A percentile compares a stretch with the other conserved stretches of the same genome.
Evolutionary conservation across 495 filamentous ascomycete genomes (phyloP).

Genomic region (Aspergillus taichungensis): DNA sequence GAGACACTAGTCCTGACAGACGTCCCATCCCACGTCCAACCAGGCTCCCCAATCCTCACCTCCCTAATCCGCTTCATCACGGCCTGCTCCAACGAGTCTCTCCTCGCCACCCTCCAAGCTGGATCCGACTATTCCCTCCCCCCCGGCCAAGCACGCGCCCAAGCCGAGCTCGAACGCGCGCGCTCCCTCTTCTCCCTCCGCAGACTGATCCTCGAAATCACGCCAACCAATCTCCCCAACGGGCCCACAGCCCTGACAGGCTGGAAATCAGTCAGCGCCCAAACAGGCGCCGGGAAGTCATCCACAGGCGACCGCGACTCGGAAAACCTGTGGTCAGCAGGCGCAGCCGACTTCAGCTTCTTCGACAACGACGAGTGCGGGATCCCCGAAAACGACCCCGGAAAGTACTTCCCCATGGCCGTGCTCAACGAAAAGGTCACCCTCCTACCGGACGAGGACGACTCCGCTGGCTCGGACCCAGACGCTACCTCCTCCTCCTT

Average conservation of each 20-base stretch:
- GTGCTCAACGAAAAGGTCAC: constrained; percentile 35
- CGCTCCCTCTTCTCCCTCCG: constrained; percentile 46
- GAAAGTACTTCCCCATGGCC: constrained; percentile 37
- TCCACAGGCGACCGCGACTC: constrained; percentile 53
- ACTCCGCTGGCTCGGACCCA: constrained; percentile 9
- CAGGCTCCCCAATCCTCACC: constrained; percentile 32
- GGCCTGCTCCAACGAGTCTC: constrained; percentile 50
- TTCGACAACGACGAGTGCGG: constrained; percentile 55
- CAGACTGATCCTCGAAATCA: constrained; percentile 49
- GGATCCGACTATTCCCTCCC: constrained; percentile 41
- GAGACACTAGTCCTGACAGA: constrained; percentile 50
- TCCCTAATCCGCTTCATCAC: constrained; percentile 49
- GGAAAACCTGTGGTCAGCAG: constrained; percentile 53
- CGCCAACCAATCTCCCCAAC: constrained; percentile 19
- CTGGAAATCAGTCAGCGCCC: constrained; percentile 30
- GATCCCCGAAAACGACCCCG: constrained; percentile 35
- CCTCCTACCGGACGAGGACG: constrained; percentile 27
- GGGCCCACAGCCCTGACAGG: constrained; percentile 14
- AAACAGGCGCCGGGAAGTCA: constrained; percentile 38
- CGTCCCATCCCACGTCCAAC: constrained; percentile 44
- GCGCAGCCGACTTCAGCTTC: constrained; percentile 54
- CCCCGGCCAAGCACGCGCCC: constrained; percentile 34
- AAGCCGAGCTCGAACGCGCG: constrained; percentile 34
- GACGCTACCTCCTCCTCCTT: constrained; percentile 6
- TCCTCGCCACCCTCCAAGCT: constrained; percentile 47